Evolutionary conservation across 2,329 filamentous ascomycete genomes (phyloP).

Genomic region (Fusarium citri): DNA sequence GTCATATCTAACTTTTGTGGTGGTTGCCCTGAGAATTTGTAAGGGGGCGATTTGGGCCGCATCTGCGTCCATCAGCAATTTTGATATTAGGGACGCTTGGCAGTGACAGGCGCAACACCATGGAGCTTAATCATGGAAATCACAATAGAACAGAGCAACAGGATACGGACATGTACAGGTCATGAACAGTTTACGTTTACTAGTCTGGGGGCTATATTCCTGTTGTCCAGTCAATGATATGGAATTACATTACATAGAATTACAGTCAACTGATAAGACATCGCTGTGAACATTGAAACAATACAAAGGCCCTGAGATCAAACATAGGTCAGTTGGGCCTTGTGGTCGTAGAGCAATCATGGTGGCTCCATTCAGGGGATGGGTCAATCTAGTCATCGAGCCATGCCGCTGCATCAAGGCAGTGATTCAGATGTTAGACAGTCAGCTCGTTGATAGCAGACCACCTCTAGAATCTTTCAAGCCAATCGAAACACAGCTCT

Average conservation of each 20-base stretch:
- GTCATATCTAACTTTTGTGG: conserved; percentile 24
- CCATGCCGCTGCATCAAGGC: neutral
- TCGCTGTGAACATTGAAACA: neutral
- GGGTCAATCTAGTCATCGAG: neutral
- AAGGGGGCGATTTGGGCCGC: neutral
- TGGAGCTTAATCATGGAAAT: accelerated
- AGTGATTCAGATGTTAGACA: neutral
- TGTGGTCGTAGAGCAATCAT: neutral
- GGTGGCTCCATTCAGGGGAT: conserved; percentile 17
- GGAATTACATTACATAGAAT: neutral
- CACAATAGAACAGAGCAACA: accelerated
- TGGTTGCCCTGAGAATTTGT: conserved; percentile 29
- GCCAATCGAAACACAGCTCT: neutral
- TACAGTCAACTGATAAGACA: neutral
- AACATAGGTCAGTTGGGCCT: neutral
- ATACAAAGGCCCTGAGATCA: accelerated
- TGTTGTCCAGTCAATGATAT: neutral
- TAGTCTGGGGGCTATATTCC: neutral
- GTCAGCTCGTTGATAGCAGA: neutral
- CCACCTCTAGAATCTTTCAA: neutral
- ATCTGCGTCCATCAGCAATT: neutral
- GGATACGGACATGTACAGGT: neutral
- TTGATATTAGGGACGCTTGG: neutral
- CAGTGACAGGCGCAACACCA: neutral
- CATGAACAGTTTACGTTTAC: neutral